phyloP scores from a whole-genome alignment of 805 yeast genomes.

The Maudiozyma turicensis region DNA sequence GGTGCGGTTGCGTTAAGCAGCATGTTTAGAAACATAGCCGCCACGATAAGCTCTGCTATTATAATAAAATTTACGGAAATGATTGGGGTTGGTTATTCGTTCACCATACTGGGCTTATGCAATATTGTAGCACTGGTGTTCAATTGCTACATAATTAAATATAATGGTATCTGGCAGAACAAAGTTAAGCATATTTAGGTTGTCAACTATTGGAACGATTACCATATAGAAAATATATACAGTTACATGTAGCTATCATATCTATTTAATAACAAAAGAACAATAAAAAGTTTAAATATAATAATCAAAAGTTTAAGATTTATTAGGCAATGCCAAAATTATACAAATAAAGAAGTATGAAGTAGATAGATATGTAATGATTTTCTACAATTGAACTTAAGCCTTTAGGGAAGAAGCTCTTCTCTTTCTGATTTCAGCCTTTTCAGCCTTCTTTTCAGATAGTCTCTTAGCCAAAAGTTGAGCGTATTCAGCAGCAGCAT shows the following conservation, averaged over 20 bases:
- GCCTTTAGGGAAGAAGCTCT: slow-evolving; percentile 98
- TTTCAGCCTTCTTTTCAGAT: slow-evolving; percentile 96
- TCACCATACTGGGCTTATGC: slow-evolving; percentile 39
- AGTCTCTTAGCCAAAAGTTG: slow-evolving; percentile 96
- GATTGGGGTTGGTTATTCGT: slow-evolving; percentile 47
- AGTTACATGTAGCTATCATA: background rate
- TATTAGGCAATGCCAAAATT: slow-evolving; percentile 10
- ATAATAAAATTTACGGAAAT: slow-evolving; percentile 28
- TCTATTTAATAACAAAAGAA: background rate
- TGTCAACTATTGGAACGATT: background rate
- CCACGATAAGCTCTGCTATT: slow-evolving; percentile 42
- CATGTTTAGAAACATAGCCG: slow-evolving; percentile 42
- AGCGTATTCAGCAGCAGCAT: slow-evolving; percentile 99
- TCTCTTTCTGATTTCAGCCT: slow-evolving; percentile 98
- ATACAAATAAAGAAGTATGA: slow-evolving; percentile 13
- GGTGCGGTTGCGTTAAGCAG: slow-evolving; percentile 46
- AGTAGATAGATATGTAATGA: slow-evolving; percentile 7
- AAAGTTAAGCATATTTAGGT: slow-evolving; percentile 1
- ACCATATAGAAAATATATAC: background rate
- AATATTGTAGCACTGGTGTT: slow-evolving; percentile 21
- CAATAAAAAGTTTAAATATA: background rate
- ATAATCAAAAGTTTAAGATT: slow-evolving; percentile 5
- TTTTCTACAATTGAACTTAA: slow-evolving; percentile 31
- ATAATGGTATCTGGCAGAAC: slow-evolving; percentile 14
- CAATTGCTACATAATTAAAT: slow-evolving; percentile 15